phyloP scores from a whole-genome alignment of 2,329 filamentous ascomycete genomes.

The Pseudopithomyces chartarum region DNA sequence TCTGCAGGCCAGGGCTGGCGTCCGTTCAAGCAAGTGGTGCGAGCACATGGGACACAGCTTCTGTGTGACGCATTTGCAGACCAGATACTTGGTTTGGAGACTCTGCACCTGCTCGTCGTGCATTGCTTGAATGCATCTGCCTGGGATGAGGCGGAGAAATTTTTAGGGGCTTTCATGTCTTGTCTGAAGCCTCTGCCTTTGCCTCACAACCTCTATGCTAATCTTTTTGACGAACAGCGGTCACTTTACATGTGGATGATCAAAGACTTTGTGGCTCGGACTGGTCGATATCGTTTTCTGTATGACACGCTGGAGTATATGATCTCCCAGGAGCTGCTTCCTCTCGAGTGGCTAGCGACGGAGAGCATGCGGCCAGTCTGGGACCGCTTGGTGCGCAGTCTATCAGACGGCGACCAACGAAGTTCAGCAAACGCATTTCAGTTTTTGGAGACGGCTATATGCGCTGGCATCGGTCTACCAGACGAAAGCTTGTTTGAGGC shows the following conservation, averaged over 20 bases:
- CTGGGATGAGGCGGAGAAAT: constrained; percentile 41
- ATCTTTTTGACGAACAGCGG: constrained; percentile 33
- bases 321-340: constrained; percentile 40
- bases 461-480: constrained; percentile 35
- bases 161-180: constrained; percentile 35
- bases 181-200: constrained; percentile 27
- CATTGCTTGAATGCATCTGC: constrained; percentile 38
- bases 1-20: constrained; percentile 43
- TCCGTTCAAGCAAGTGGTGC: constrained; percentile 46
- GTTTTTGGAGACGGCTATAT: constrained; percentile 37
- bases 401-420: constrained; percentile 35
- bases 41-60: constrained; percentile 47
- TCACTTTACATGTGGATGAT: constrained; percentile 34
- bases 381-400: constrained; percentile 37
- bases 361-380: constrained; percentile 41
- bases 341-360: constrained; percentile 47
- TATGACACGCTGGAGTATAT: constrained; percentile 42
- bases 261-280: constrained; percentile 32
- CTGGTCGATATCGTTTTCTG: constrained; percentile 37
- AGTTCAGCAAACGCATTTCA: constrained; percentile 29
- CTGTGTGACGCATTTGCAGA: constrained; percentile 45
- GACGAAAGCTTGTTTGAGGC: constrained; percentile 28
- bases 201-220: constrained; percentile 29
- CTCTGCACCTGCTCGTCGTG: constrained; percentile 29
- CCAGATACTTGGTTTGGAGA: constrained; percentile 30